phyloP scores from a whole-genome alignment of 306 rosid genomes.

The Erythrophleum fordii region DNA sequence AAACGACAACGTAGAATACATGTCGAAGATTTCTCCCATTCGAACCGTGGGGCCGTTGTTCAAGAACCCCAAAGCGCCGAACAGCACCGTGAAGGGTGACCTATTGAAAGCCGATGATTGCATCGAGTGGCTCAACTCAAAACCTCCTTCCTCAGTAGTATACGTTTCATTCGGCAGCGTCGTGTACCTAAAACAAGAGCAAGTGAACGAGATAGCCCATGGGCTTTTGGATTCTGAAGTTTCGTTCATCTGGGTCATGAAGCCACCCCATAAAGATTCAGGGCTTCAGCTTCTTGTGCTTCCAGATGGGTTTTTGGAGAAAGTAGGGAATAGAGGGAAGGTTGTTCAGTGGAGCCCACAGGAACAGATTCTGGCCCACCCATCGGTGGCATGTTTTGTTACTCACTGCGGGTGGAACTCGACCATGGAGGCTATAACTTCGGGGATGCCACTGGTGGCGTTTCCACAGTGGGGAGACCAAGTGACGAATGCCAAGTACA shows the following conservation, averaged over 20 bases:
- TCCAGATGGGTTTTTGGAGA: constrained; percentile 48
- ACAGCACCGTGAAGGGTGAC: background rate
- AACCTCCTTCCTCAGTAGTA: constrained; percentile 41
- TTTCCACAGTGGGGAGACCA: constrained; percentile 69
- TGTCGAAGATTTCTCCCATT: background rate
- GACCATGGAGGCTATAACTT: constrained; percentile 46
- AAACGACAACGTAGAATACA: background rate
- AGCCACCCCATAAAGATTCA: constrained; percentile 30
- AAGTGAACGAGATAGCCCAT: constrained; percentile 50
- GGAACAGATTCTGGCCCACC: constrained; percentile 49
- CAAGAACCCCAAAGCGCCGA: background rate
- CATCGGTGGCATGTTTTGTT: constrained; percentile 49
- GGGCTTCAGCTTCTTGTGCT: background rate
- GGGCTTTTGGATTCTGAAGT: constrained; percentile 48
- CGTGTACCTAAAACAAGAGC: constrained; percentile 44
- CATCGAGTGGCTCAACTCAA: constrained; percentile 51
- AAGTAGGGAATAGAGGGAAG: constrained; percentile 46
- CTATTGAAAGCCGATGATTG: constrained; percentile 47
- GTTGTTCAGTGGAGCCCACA: constrained; percentile 65
- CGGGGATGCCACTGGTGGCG: constrained; percentile 51
- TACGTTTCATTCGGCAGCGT: constrained; percentile 58
- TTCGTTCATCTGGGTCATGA: constrained; percentile 53
- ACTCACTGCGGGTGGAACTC: constrained; percentile 71
- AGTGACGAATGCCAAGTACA: constrained; percentile 52
- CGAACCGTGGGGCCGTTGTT: background rate